These are phyloP conservation scores for Canavalia ensiformis DNA, from an alignment of 306 rosid genomes.

Conservation along the genomic window DNA sequence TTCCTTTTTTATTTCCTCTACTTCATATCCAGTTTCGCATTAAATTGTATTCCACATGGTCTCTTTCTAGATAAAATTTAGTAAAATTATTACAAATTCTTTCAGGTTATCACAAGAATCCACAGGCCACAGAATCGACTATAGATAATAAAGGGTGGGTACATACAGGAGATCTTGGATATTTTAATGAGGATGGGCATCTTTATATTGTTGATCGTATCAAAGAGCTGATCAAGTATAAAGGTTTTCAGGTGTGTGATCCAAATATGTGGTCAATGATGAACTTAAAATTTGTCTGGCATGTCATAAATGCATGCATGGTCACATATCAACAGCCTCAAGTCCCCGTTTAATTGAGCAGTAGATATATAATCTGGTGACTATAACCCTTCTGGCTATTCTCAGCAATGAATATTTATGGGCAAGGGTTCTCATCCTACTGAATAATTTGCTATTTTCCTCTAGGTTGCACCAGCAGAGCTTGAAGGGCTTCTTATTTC, in stretches of 20 bases:
- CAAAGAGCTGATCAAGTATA: constrained; percentile 93
- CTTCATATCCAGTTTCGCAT: constrained; percentile 33
- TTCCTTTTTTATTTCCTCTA: neutral
- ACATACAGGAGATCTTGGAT: constrained; percentile 98
- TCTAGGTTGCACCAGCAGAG: constrained; percentile 97
- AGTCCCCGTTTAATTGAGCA: neutral
- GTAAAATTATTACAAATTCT: neutral
- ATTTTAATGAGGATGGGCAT: constrained; percentile 77
- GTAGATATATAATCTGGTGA: neutral
- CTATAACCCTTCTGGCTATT: too few species aligned
- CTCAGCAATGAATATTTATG: too few species aligned
- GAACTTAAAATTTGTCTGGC: neutral
- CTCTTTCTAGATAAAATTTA: constrained; percentile 22
- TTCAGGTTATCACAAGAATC: constrained; percentile 90
- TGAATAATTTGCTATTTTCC: constrained; percentile 17
- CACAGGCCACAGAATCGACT: constrained; percentile 78
- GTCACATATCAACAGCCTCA: constrained; percentile 4
- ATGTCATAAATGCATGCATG: neutral
- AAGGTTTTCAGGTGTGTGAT: constrained; percentile 85
- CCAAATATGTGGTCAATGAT: constrained; percentile 16
- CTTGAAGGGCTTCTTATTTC: constrained; percentile 93
- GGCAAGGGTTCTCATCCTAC: neutral
- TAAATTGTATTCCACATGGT: neutral
- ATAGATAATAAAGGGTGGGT: constrained; percentile 83
- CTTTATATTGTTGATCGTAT: constrained; percentile 92